Evolutionary conservation across 805 yeast species (phyloP).

Genomic region (Candida taoyuanica): DNA sequence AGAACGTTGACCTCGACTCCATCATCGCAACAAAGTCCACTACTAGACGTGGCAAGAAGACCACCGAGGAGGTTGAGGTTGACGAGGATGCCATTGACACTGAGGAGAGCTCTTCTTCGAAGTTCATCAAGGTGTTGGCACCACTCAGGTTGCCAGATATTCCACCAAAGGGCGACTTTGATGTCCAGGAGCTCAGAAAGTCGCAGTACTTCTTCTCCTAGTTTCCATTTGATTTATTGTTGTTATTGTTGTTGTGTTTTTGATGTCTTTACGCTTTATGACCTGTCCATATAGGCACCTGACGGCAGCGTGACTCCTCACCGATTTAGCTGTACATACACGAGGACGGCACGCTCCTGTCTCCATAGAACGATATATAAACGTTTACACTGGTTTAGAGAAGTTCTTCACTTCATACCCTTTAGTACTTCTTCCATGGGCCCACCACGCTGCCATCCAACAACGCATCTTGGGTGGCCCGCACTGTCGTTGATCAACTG

Average conservation of each 20-base stretch:
- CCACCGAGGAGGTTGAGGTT: conserved; percentile 27
- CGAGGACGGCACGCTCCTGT: not conserved
- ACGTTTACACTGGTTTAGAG: not conserved
- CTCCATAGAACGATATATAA: too few relatives aligned
- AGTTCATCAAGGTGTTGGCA: conserved; percentile 39
- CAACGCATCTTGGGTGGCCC: conserved; percentile 52
- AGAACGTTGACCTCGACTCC: conserved; percentile 16
- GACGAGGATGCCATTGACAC: conserved; percentile 9
- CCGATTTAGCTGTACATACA: not conserved
- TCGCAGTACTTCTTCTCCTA: conserved; percentile 74
- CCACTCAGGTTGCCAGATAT: conserved; percentile 69
- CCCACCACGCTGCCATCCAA: conserved; percentile 66
- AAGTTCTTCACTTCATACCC: too few relatives aligned
- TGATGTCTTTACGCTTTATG: conserved; percentile 2
- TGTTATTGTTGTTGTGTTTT: conserved; percentile 1
- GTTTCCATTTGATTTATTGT: conserved; percentile 1
- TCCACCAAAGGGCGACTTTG: conserved; percentile 80
- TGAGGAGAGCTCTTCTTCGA: conserved; percentile 12
- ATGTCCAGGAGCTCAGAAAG: conserved; percentile 63
- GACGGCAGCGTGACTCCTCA: not conserved
- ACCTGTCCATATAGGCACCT: not conserved
- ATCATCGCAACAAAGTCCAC: conserved; percentile 9
- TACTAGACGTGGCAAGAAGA: conserved; percentile 3
- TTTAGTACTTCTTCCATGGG: too few relatives aligned
- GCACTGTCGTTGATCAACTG: conserved; percentile 48